phyloP scores from a whole-genome alignment of 2,329 filamentous ascomycete genomes.

The Penicillium janthinellum region DNA sequence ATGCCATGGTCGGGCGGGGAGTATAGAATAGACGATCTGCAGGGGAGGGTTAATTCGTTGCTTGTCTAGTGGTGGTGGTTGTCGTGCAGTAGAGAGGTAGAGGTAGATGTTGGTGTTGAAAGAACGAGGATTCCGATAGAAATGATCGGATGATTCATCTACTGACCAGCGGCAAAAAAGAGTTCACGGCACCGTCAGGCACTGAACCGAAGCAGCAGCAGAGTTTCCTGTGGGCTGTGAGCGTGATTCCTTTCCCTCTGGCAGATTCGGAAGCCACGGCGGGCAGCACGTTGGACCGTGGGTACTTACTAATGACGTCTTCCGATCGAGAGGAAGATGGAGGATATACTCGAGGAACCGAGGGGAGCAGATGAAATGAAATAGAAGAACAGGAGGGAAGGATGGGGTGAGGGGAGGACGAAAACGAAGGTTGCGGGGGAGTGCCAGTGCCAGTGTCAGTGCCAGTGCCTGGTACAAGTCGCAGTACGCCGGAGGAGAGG shows the following conservation, averaged over 20 bases:
- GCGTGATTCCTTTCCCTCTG: conserved; percentile 11
- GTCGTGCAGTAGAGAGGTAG: neutral
- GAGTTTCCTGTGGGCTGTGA: conserved; percentile 2
- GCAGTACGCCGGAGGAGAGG: neutral
- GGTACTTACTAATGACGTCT: conserved; percentile 26
- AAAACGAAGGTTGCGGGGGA: neutral
- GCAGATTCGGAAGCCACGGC: conserved; percentile 16
- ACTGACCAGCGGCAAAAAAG: conserved; percentile 1
- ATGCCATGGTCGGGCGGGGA: conserved; percentile 38
- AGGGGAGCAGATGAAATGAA: neutral
- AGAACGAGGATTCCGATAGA: neutral
- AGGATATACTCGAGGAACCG: neutral
- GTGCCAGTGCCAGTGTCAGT: neutral
- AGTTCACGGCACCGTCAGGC: neutral
- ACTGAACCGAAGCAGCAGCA: neutral
- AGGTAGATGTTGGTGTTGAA: conserved; percentile 1
- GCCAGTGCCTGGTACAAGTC: neutral
- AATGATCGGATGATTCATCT: neutral
- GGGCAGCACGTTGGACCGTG: conserved; percentile 3
- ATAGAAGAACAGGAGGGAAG: conserved; percentile 4
- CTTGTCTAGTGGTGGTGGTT: conserved; percentile 1
- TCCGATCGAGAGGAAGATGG: neutral
- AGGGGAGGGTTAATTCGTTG: neutral
- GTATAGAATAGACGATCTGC: conserved; percentile 18
- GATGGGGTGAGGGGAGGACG: conserved; percentile 15